phyloP scores from a whole-genome alignment of 345 rosid genomes.

The Eucalyptus curtisii region DNA sequence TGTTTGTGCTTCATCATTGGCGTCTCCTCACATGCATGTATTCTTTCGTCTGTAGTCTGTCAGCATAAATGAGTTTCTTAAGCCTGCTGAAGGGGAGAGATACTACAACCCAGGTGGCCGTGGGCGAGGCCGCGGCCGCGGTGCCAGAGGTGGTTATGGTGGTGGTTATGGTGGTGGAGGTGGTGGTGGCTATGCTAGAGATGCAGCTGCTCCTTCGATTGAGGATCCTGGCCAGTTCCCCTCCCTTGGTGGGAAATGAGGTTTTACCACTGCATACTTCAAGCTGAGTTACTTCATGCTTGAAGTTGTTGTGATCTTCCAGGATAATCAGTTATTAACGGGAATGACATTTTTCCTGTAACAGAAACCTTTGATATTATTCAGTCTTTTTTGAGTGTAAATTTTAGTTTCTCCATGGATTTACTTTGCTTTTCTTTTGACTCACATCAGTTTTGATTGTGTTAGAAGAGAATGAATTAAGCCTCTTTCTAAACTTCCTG shows the following conservation, averaged over 20 bases:
- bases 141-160: conserved; percentile 40
- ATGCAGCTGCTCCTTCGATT: conserved; percentile 52
- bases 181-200: not conserved
- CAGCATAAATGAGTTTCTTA: conserved; percentile 88
- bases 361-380: not conserved
- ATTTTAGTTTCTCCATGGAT: not conserved
- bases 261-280: not conserved
- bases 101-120: conserved; percentile 36
- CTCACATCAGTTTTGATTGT: not conserved
- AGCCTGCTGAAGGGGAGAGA: conserved; percentile 86
- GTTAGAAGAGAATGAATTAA: not conserved
- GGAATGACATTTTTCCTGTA: conserved; percentile 15
- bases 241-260: conserved; percentile 80
- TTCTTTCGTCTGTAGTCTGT: conserved; percentile 35
- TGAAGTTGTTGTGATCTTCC: conserved; percentile 3
- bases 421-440: not conserved
- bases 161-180: conserved; percentile 25
- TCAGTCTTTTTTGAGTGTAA: not conserved
- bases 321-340: not conserved
- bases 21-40: not conserved
- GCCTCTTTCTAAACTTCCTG: not conserved
- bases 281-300: not conserved
- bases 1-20: not conserved
- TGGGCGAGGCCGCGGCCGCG: conserved; percentile 61
- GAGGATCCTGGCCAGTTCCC: conserved; percentile 90